These are phyloP conservation scores for Boletus reticulatus DNA, from an alignment of 768 basidiomycete genomes.

Conservation along the genomic window DNA sequence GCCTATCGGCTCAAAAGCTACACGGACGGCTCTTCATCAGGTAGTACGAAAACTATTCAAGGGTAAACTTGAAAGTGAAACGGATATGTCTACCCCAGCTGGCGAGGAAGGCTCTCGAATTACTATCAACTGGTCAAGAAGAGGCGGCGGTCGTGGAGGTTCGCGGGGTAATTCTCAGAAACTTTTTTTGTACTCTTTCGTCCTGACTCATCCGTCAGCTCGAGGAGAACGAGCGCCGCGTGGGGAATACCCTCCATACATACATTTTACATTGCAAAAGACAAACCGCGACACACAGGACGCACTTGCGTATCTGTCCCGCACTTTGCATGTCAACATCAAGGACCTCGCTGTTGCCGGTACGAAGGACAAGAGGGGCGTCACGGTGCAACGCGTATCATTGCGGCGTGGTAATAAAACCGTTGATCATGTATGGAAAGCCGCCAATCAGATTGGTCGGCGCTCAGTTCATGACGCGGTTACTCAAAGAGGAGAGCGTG, in stretches of 20 bases:
- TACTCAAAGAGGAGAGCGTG: conserved; percentile 80
- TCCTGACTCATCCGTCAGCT: conserved; percentile 10
- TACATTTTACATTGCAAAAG: conserved; percentile 96
- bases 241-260: conserved; percentile 78
- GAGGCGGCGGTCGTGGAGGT: conserved; percentile 46
- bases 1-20: conserved; percentile 82
- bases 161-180: conserved; percentile 29
- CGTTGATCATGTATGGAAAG: conserved; percentile 82
- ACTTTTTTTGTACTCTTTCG: neutral
- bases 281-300: conserved; percentile 98
- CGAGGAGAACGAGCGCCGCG: conserved; percentile 49
- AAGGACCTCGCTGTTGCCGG: conserved; percentile 91
- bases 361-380: conserved; percentile 97
- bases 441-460: conserved; percentile 66
- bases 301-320: conserved; percentile 76
- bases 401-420: conserved; percentile 74
- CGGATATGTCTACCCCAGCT: conserved; percentile 49
- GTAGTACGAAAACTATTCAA: conserved; percentile 74
- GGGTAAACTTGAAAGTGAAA: conserved; percentile 84
- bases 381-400: conserved; percentile 91
- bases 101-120: conserved; percentile 73
- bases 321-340: conserved; percentile 68
- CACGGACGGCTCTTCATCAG: conserved; percentile 81
- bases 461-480: conserved; percentile 57
- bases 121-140: conserved; percentile 72